Percentiles rank a stretch among this genome's conserved stretches.
These are phyloP conservation scores for Gilbertella persicaria DNA, from an alignment of 371 early-diverging fungal species.

Conservation along the genomic window DNA sequence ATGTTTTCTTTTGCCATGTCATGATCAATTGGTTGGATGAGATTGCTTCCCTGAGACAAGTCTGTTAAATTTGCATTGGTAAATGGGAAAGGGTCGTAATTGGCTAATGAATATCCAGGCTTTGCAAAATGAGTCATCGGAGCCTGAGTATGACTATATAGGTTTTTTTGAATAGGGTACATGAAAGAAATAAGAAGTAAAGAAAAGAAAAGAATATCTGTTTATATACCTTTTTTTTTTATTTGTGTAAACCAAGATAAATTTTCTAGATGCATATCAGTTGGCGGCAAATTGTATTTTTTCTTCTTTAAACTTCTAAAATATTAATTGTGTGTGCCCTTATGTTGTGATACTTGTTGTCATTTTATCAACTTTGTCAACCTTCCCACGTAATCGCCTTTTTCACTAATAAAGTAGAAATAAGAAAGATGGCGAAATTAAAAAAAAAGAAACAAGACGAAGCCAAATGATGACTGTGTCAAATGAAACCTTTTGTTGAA, in stretches of 20 bases:
- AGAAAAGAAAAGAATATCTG: too few species aligned
- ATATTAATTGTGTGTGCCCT: neutral
- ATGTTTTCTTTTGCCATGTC: constrained; percentile 4
- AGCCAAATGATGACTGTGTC: neutral
- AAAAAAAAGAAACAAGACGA: neutral
- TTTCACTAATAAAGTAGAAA: too few species aligned
- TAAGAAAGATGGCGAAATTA: too few species aligned
- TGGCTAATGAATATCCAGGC: constrained; percentile 6
- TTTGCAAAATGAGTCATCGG: constrained; percentile 22
- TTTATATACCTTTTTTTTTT: too few species aligned
- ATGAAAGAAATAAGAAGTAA: neutral
- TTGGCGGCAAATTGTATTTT: neutral
- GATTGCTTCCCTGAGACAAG: neutral
- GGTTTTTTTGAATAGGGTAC: constrained; percentile 17
- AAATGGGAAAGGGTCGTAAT: constrained; percentile 12
- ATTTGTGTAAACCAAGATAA: too few species aligned
- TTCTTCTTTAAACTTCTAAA: neutral
- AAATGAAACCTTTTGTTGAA: neutral
- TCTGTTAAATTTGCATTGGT: constrained; percentile 6
- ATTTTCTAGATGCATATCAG: neutral
- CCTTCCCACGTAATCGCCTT: too few species aligned
- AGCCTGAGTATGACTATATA: constrained; percentile 11
- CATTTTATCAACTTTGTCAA: neutral
- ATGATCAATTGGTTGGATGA: constrained; percentile 1
- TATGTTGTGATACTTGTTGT: neutral